A percentile compares a stretch with the other conserved stretches of the same genome.
These are phyloP conservation scores for Termitomyces sp. DNA, from an alignment of 1,284 basidiomycete genomes.

Conservation along the genomic window DNA sequence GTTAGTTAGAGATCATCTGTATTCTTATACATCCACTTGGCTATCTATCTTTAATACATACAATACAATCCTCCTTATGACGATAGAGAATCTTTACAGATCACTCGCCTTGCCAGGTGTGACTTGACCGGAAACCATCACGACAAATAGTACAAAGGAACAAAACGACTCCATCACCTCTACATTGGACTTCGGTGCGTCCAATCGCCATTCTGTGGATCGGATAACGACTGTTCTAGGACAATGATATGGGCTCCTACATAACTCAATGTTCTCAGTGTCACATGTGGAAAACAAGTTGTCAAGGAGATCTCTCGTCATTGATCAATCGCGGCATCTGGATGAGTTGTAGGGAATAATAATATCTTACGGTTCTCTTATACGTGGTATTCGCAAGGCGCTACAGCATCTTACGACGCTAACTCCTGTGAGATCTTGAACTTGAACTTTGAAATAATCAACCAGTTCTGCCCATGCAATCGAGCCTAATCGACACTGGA, in stretches of 20 bases:
- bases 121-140: not conserved
- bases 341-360: not conserved
- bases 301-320: conserved; percentile 11
- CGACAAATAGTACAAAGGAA: not conserved
- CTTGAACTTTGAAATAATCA: not conserved
- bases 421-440: not conserved
- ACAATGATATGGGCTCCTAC: not conserved
- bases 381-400: not conserved
- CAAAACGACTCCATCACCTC: not conserved
- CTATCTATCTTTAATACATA: not conserved
- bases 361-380: not conserved
- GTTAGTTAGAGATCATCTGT: conserved; percentile 18
- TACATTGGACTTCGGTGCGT: not conserved
- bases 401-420: not conserved
- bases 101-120: not conserved
- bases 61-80: not conserved
- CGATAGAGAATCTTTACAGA: not conserved
- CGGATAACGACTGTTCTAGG: not conserved
- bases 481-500: not conserved
- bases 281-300: conserved; percentile 10
- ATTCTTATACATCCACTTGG: conserved; percentile 7
- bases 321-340: not conserved
- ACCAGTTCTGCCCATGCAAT: not conserved
- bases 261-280: not conserved
- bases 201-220: not conserved